Evolutionary conservation across 2,329 filamentous ascomycete genomes (phyloP), one percentile per base, ranked within the genome.

Genomic region (Hypoxylon sp.): DNA sequence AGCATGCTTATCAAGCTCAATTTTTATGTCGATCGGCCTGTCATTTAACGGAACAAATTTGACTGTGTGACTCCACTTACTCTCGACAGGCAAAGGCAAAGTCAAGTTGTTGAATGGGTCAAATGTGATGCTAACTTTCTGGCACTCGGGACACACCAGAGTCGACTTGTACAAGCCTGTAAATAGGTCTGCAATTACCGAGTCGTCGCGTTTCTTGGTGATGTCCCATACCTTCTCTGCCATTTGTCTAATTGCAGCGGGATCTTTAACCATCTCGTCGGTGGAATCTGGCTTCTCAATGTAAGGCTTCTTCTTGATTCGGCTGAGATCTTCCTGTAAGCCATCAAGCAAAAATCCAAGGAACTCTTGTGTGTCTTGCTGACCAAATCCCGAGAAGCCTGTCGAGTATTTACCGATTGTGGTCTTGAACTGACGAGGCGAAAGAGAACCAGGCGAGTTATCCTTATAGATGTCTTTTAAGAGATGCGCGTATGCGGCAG

Each of bases 91-190:
- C 23, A 99, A 76, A 49, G 95, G 94, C 16, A 99, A 76, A 0
- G 94, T 97, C 51, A 99, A 75, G 60, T 95, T 94, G 71, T 91
- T 97, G 78, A 96, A 99, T 0, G 94, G 94, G 69, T 99, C 94
- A 67, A 99, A 99, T 0, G 94, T 97, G 64, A 99, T 96, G 81
- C 92, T 97, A 72, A 97, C 89, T 74, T 97, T 99, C 62, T 88
- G 82, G 70, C 94, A 99, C 5, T 81, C 82, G 0, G 94, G 94
- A 67, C 94, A 99, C 57, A 94, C 88, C 57, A 99, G 82, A 0
- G 93, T 97, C 32, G 95, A 97, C 75, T 97, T 97, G 81, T 97
- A 99, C 81, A 97, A 91, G 57, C 94, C 94, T 15, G 91, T 95
- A 71, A 99, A 99, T 7, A 99, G 79, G 68, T 99, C 94, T 49